Evolutionary conservation across 352 stramenopile genomes (phyloP), one percentile per base, ranked within the genome.

Genomic region (Achlya hypogyna): DNA sequence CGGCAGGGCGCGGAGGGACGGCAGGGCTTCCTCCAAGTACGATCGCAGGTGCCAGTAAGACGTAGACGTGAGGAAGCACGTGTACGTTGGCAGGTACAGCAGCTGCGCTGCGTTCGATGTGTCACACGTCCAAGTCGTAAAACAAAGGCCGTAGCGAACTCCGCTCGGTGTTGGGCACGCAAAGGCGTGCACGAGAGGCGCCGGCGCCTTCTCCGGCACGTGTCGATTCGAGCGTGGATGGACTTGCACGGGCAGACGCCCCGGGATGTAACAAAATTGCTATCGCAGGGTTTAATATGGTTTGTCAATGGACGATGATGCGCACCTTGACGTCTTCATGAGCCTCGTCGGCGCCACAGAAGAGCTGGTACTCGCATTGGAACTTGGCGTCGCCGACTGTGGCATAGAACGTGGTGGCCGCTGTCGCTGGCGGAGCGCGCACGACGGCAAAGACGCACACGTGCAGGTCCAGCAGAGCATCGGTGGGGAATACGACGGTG

Each of bases 201-300:
- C n/a, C n/a, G n/a, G n/a, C n/a, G n/a, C n/a, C n/a, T n/a, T n/a
- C n/a, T n/a, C n/a, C n/a, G n/a, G n/a, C n/a, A n/a, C n/a, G n/a
- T n/a, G n/a, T n/a, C n/a, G n/a, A n/a, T 14, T 22, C 23, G 31
- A n/a, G 18, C 20, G 52, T 22, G n/a, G 22, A 4, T 8, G 20
- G 10, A 40, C 14, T 6, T 16, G 16, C 10, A 40, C 52, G 10
- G 52, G 22, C 14, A 64, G n/a, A 23, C 25, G 56, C 12, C 14
- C 20, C 0, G 22, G 56, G 16, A 64, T 9, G 25, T 53, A 22
- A 29, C 56, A 64, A 53, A 53, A 64, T 51, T 40, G 56, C 56
- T 64, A 64, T 49, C 28, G 20, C 22, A 56, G 2, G 10, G n/a
- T 16, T 56, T 34, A 54, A 34, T 49, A 22, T 49, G 10, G 42